These are phyloP conservation scores for Sclerospora graminicola DNA, from an alignment of 352 stramenopile species.

Conservation along the genomic window DNA sequence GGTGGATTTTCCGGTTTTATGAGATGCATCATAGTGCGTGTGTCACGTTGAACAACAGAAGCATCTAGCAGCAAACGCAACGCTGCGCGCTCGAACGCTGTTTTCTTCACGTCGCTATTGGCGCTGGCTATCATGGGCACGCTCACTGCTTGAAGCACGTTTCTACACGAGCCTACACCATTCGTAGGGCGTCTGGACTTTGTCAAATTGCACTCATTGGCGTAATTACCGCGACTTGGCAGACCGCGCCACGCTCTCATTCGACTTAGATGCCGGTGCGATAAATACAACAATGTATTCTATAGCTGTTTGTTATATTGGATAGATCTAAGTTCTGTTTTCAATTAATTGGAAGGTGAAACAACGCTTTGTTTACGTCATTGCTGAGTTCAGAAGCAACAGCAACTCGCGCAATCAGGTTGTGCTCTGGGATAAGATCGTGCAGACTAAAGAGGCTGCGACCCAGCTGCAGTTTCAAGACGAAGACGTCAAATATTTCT, in stretches of 20 bases:
- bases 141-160: slow-evolving; percentile 66
- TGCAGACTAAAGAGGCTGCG: slow-evolving; percentile 54
- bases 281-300: neutral
- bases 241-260: slow-evolving; percentile 74
- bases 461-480: slow-evolving; percentile 36
- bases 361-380: slow-evolving; percentile 84
- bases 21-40: too few species aligned
- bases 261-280: slow-evolving; percentile 69
- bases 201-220: slow-evolving; percentile 64
- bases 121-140: slow-evolving; percentile 61
- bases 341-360: slow-evolving; percentile 90
- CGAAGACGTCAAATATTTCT: slow-evolving; percentile 75
- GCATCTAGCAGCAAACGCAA: too few species aligned
- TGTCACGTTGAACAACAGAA: too few species aligned
- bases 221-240: slow-evolving; percentile 72
- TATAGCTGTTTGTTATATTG: neutral
- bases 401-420: slow-evolving; percentile 67
- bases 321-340: slow-evolving; percentile 71
- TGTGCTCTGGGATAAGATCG: slow-evolving; percentile 83
- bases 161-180: slow-evolving; percentile 42
- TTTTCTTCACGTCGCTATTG: slow-evolving; percentile 77
- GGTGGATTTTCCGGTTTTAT: too few species aligned
- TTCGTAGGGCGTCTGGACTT: slow-evolving; percentile 54
- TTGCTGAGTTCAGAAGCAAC: slow-evolving; percentile 65
- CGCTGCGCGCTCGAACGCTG: slow-evolving; percentile 67